Conservation (phyloP, 2,329 filamentous ascomycete species). For the Arthrobotrys sinensis region DNA sequence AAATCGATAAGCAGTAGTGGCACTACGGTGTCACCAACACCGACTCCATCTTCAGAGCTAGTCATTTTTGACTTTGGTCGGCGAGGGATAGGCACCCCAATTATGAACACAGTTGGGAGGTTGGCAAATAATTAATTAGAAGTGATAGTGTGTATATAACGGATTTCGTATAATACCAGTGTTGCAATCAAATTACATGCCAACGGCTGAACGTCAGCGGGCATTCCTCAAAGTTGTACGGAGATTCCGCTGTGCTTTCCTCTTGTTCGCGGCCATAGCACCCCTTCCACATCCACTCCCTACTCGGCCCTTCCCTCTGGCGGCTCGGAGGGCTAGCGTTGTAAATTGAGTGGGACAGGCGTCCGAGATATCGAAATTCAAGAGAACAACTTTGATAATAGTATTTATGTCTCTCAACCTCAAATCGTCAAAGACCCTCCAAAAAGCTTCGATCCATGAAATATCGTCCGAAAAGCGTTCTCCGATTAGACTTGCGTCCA, state of each 20-base stretch:
- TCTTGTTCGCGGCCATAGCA: background rate
- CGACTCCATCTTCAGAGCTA: no score
- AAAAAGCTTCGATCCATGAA: conserved; percentile 16
- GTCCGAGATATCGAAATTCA: background rate
- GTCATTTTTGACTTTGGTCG: no score
- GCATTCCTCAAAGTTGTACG: background rate
- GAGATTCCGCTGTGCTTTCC: conserved; percentile 1
- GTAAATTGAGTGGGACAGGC: background rate
- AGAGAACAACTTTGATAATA: conserved; percentile 19
- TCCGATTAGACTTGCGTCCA: conserved; percentile 6
- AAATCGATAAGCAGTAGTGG: no score
- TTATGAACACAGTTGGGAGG: no score
- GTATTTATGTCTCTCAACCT: background rate
- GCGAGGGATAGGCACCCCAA: no score
- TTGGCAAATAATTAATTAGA: no score
- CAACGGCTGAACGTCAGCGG: no score
- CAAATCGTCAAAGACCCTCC: background rate
- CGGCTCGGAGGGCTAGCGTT: background rate
- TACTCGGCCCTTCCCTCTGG: background rate
- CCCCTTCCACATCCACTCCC: background rate
- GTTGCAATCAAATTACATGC: no score
- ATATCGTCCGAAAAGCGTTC: conserved; percentile 18
- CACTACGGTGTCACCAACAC: no score
- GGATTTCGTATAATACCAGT: no score
- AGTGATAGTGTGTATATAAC: no score